These are phyloP conservation scores for Funneliformis geosporum DNA, from an alignment of 192 early-diverging fungal species.

Conservation along the genomic window DNA sequence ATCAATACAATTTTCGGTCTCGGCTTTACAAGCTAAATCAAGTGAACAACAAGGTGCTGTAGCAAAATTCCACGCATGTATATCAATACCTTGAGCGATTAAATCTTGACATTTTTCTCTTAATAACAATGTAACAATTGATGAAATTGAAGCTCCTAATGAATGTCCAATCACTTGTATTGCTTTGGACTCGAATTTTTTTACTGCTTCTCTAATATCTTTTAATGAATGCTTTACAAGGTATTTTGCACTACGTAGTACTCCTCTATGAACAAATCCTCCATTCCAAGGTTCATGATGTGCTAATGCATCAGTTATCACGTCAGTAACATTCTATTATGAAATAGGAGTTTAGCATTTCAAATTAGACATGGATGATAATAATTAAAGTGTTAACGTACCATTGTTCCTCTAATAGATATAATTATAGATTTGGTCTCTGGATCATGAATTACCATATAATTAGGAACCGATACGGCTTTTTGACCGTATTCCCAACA, in stretches of 20 bases:
- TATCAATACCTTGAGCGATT: slow-evolving; percentile 29
- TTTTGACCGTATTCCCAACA: slow-evolving; percentile 46
- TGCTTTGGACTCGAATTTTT: slow-evolving; percentile 42
- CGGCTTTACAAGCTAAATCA: slow-evolving; percentile 34
- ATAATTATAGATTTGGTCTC: slow-evolving; percentile 44
- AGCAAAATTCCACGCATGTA: slow-evolving; percentile 45
- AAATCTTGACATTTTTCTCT: slow-evolving; percentile 40
- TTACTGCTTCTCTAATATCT: slow-evolving; percentile 39
- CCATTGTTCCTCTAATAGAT: slow-evolving; percentile 45
- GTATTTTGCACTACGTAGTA: slow-evolving; percentile 46
- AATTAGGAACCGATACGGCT: slow-evolving; percentile 42
- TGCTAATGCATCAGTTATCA: slow-evolving; percentile 46
- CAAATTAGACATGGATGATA: neutral
- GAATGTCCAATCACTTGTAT: slow-evolving; percentile 48
- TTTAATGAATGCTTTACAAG: slow-evolving; percentile 39
- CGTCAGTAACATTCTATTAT: slow-evolving; percentile 42
- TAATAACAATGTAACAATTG: slow-evolving; percentile 39
- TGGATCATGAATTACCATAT: slow-evolving; percentile 46
- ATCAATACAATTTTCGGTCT: slow-evolving; percentile 37
- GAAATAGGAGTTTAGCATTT: neutral
- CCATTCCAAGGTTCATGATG: slow-evolving; percentile 48
- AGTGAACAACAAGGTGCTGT: slow-evolving; percentile 41
- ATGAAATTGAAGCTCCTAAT: slow-evolving; percentile 40
- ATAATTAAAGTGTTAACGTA: slow-evolving; percentile 20
- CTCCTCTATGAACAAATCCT: slow-evolving; percentile 45